Conservation (phyloP, 495 filamentous ascomycete species). For the Xylaria intraflava region DNA sequence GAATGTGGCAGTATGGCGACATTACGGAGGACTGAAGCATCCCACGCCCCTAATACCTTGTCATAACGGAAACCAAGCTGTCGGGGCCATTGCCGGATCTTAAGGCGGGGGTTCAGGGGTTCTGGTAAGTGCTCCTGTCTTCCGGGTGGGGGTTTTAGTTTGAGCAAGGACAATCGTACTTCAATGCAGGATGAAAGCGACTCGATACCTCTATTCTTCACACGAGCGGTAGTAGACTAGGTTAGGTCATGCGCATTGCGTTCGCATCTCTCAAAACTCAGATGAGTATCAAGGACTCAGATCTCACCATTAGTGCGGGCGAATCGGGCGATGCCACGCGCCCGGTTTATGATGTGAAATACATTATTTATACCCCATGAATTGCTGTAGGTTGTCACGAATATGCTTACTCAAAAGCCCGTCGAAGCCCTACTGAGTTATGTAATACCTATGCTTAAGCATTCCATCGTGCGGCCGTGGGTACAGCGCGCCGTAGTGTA, state of each 20-base stretch:
- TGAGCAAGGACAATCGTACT: background rate
- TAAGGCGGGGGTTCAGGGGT: no score
- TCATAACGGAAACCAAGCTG: background rate
- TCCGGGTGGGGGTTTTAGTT: background rate
- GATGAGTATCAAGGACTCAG: background rate
- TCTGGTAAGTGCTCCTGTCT: background rate
- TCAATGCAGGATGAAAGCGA: background rate
- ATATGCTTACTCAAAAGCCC: no score
- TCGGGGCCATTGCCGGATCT: background rate
- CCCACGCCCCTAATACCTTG: background rate
- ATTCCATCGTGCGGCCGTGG: no score
- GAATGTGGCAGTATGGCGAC: constrained; percentile 98
- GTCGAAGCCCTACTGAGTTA: background rate
- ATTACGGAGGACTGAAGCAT: constrained; percentile 70
- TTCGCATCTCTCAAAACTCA: background rate
- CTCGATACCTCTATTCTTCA: no score
- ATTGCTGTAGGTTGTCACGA: no score
- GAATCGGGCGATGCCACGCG: no score
- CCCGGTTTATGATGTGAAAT: background rate
- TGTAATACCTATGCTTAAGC: background rate
- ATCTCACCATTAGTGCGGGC: background rate
- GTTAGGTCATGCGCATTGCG: no score
- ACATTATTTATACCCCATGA: background rate
- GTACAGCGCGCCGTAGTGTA: no score
- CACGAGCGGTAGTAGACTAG: no score